These are phyloP conservation scores for Nicotiana benthamiana DNA, from an alignment of 257 asterid genomes.

Conservation along the genomic window DNA sequence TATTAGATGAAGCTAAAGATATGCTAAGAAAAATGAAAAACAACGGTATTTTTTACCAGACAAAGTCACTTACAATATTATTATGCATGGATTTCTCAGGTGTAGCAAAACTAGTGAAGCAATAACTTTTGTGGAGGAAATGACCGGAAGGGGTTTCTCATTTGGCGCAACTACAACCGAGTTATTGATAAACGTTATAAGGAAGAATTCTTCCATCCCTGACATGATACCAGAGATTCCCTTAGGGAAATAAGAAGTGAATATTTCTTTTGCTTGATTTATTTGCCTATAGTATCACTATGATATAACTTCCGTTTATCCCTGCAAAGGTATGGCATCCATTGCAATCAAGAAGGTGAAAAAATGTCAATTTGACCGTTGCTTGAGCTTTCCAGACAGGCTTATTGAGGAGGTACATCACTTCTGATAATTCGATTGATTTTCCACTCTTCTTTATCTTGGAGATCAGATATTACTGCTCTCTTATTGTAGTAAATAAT, in stretches of 20 bases:
- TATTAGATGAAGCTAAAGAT: too few species aligned
- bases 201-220: neutral
- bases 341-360: neutral
- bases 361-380: neutral
- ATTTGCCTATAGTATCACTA: neutral
- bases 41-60: too few species aligned
- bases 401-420: neutral
- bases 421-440: neutral
- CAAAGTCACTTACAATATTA: too few species aligned
- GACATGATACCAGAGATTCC: neutral
- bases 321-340: neutral
- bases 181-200: neutral
- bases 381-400: neutral
- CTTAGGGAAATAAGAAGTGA: neutral
- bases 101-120: too few species aligned
- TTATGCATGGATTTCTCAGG: too few species aligned
- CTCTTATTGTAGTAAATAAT: too few species aligned
- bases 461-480: neutral
- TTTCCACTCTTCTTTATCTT: neutral
- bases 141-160: neutral
- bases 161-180: neutral
- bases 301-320: neutral
- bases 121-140: too few species aligned
- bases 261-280: neutral
- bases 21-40: too few species aligned